These are phyloP conservation scores for Sugiyamaella castrensis DNA, from an alignment of 1,139 yeast species.

Conservation along the genomic window DNA sequence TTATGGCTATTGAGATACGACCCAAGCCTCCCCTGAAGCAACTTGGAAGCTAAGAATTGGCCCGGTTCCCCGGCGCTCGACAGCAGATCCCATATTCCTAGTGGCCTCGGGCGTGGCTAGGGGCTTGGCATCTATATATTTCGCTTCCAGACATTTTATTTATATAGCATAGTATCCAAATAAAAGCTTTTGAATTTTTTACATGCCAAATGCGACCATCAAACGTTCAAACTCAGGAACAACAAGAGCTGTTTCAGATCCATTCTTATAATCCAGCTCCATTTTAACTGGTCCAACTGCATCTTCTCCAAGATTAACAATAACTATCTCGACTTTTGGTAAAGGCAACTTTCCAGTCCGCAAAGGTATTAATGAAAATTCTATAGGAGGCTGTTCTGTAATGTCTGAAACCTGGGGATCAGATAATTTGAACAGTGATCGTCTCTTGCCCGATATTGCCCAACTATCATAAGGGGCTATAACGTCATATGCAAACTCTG, in stretches of 20 bases:
- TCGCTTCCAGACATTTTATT: not conserved
- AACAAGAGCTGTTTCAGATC: constrained; percentile 65
- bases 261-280: constrained; percentile 66
- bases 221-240: constrained; percentile 67
- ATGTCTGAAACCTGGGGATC: constrained; percentile 32
- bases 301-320: constrained; percentile 31
- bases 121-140: no score
- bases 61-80: no score
- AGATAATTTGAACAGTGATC: constrained; percentile 42
- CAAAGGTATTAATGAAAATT: constrained; percentile 63
- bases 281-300: constrained; percentile 41
- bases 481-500: constrained; percentile 41
- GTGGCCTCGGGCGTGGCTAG: no score
- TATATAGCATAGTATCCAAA: constrained; percentile 33
- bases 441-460: constrained; percentile 66
- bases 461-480: constrained; percentile 50
- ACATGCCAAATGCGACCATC: constrained; percentile 48
- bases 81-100: no score
- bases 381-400: constrained; percentile 30
- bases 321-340: constrained; percentile 58
- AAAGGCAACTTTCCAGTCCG: constrained; percentile 67
- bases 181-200: no score
- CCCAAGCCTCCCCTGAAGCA: no score
- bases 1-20: no score
- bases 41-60: no score